Base-by-base conservation (phyloP, 2,329 filamentous ascomycete species). In the Stachybotrys chartarum region DNA sequence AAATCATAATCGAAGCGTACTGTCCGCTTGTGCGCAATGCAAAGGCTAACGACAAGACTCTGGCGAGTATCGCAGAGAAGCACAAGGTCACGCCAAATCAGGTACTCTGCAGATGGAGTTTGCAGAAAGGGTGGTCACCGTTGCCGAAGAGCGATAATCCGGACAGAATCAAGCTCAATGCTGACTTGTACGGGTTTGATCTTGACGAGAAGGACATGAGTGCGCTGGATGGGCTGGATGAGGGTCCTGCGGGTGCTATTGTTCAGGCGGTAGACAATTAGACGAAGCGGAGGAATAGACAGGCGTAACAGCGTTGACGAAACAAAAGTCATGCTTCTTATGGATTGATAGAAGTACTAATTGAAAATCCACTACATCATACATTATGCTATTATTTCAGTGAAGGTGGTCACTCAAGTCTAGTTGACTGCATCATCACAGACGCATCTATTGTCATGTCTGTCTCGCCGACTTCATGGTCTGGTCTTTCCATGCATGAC, bases 101-200 rank as follows among this genome's bases (percentile, higher is more conserved):
- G 69, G 74, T 90, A 1, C 69, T 91, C 60, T 74, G 91, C 17
- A 77, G 87, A 56, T 91, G 85, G 64, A 81, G 80, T 57, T 68
- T 90, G 63, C 84, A 90, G 64, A 89, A 87, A 72, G 78, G 75
- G 10, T 87, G 83, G 80, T 76, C 84, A 16, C 84, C 85, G 6
- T 67, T 88, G 57, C 83, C 84, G 18, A 88, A 88, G 74, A 86
- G 83, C 58, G 82, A 84, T 57, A 81, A 74, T 2, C 75, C 79
- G 0, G 78, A 76, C 16, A 74, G 84, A 12, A 88, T 88, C 59
- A 72, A 69, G 58, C 73, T 76, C 42, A 88, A 88, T 62, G 78
- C 78, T 0, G 75, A 84, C 55, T 74, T 88, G 0, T 87, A 78
- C 64, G 75, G 74, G 30, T 87, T 88, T 62, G 72, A 78, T 32